phyloP scores from a whole-genome alignment of 257 asterid species.

The Solanum pennellii region DNA sequence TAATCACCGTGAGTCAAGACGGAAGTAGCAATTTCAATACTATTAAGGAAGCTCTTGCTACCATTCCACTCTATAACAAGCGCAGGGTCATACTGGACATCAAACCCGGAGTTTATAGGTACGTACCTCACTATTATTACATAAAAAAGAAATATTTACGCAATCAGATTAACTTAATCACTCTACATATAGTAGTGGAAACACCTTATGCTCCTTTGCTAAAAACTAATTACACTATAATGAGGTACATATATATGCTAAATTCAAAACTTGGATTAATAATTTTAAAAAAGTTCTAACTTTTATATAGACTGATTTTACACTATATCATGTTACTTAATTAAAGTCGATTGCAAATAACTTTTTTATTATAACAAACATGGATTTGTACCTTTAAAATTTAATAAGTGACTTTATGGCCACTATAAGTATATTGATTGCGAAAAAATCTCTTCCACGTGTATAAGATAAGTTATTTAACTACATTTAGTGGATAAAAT shows the following conservation, averaged over 20 bases:
- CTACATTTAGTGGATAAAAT: neutral
- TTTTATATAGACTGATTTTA: neutral
- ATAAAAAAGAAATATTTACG: neutral
- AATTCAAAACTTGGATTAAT: neutral
- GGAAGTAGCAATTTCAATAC: slow-evolving; percentile 34
- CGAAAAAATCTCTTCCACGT: neutral
- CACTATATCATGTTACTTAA: neutral
- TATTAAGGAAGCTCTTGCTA: slow-evolving; percentile 32
- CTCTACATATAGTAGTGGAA: neutral
- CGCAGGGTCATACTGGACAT: slow-evolving; percentile 28
- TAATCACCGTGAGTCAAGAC: slow-evolving; percentile 37
- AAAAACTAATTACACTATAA: neutral
- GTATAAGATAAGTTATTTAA: neutral
- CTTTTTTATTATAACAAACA: neutral
- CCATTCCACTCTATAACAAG: slow-evolving; percentile 30
- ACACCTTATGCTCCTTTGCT: neutral
- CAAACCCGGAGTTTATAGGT: slow-evolving; percentile 49
- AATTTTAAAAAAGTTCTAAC: neutral
- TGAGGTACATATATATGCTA: neutral
- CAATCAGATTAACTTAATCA: neutral
- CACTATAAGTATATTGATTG: neutral
- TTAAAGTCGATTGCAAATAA: neutral
- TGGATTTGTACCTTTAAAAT: neutral
- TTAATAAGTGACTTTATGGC: neutral
- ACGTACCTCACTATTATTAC: neutral